phyloP scores from a whole-genome alignment of 768 basidiomycete species.

The Mycena vitilis region DNA sequence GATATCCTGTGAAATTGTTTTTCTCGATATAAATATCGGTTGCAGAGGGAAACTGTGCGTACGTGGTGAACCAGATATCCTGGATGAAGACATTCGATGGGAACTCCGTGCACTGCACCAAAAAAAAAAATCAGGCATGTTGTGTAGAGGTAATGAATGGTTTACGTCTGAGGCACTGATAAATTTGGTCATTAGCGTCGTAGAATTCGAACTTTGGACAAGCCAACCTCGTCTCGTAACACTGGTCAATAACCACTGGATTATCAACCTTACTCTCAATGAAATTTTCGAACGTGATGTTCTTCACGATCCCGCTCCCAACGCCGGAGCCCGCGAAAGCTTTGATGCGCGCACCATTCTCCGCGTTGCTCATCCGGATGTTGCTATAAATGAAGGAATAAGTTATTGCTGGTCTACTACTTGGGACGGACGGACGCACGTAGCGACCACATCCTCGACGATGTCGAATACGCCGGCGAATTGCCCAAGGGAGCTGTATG shows the following conservation, averaged over 20 bases:
- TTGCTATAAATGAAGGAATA: slow-evolving; percentile 49
- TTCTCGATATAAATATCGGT: slow-evolving; percentile 11
- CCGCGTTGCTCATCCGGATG: slow-evolving; percentile 68
- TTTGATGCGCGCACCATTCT: slow-evolving; percentile 78
- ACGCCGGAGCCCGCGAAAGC: slow-evolving; percentile 72
- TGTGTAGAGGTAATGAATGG: not conserved
- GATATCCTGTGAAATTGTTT: slow-evolving; percentile 55
- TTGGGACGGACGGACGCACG: slow-evolving; percentile 44
- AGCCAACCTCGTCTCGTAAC: slow-evolving; percentile 29
- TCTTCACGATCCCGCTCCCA: slow-evolving; percentile 68
- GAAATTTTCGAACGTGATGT: slow-evolving; percentile 66
- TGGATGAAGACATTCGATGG: slow-evolving; percentile 67
- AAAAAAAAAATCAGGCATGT: too few relatives aligned
- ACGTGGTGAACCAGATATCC: slow-evolving; percentile 69
- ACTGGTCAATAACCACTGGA: slow-evolving; percentile 68
- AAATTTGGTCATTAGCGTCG: slow-evolving; percentile 42
- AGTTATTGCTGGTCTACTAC: not conserved
- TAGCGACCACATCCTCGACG: slow-evolving; percentile 68
- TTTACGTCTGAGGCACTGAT: slow-evolving; percentile 45
- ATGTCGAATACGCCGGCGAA: slow-evolving; percentile 66
- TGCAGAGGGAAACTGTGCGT: slow-evolving; percentile 7
- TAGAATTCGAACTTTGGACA: not conserved
- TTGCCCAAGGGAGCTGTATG: slow-evolving; percentile 66
- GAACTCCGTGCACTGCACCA: slow-evolving; percentile 58
- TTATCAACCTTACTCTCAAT: slow-evolving; percentile 65